These are phyloP conservation scores for Penicillium sp. DNA, from an alignment of 2,329 filamentous ascomycete genomes.

Conservation along the genomic window DNA sequence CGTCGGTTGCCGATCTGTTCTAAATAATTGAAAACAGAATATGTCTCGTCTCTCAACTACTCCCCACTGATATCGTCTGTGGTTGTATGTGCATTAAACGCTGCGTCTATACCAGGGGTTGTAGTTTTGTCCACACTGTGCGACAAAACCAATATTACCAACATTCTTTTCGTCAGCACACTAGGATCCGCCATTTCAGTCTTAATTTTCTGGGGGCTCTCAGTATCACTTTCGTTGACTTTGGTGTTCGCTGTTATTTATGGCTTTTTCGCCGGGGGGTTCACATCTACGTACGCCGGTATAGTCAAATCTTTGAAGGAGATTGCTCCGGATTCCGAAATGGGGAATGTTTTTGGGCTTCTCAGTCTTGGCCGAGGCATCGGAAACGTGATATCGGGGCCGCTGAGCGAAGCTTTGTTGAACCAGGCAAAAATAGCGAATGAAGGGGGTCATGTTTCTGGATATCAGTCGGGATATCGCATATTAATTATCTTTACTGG, in stretches of 20 bases:
- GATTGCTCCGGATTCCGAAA: constrained; percentile 3
- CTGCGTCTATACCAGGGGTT: constrained; percentile 29
- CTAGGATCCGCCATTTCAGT: constrained; percentile 54
- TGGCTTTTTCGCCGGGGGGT: constrained; percentile 63
- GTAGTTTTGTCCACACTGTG: constrained; percentile 29
- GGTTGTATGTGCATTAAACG: constrained; percentile 12
- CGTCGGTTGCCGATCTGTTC: not conserved
- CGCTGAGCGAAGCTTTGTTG: constrained; percentile 10
- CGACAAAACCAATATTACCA: constrained; percentile 27
- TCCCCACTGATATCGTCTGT: not conserved
- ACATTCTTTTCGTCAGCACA: constrained; percentile 47
- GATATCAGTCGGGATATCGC: constrained; percentile 7
- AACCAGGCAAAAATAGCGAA: not conserved
- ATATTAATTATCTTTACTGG: constrained; percentile 13
- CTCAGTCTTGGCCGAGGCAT: constrained; percentile 8
- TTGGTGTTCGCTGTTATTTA: constrained; percentile 60
- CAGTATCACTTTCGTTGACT: constrained; percentile 43
- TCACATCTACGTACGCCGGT: constrained; percentile 59
- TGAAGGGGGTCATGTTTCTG: not conserved
- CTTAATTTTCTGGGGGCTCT: constrained; percentile 61
- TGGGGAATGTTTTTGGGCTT: constrained; percentile 9
- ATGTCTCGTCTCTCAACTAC: not conserved
- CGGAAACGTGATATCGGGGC: constrained; percentile 11
- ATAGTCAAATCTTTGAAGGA: constrained; percentile 29
- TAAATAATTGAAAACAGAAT: not conserved